Percentiles rank a stretch among this genome's conserved stretches.
phyloP scores from a whole-genome alignment of 2,329 filamentous ascomycete species.

The Fulvia fulva region DNA sequence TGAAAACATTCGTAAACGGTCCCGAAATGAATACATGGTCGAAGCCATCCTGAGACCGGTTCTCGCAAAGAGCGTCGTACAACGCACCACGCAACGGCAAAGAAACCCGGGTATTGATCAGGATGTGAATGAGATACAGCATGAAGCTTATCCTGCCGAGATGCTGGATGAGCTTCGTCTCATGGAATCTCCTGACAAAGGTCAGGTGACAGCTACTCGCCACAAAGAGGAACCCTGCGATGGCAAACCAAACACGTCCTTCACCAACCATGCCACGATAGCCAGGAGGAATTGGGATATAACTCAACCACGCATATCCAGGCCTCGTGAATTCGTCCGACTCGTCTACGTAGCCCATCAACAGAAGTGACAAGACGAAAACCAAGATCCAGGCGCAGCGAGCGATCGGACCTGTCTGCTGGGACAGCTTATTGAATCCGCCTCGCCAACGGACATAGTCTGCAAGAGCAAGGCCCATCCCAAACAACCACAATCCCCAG shows the following conservation, averaged over 20 bases:
- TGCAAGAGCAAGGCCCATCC: constrained; percentile 5
- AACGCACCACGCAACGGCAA: not conserved
- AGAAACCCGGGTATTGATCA: not conserved
- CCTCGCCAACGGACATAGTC: constrained; percentile 5
- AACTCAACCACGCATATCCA: constrained; percentile 2
- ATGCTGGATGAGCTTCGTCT: constrained; percentile 4
- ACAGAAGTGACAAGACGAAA: not conserved
- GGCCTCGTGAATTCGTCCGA: not conserved
- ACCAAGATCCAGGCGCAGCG: not conserved
- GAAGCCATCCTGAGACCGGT: not conserved
- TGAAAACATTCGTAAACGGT: not conserved
- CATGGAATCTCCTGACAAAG: constrained; percentile 3
- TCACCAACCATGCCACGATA: constrained; percentile 1
- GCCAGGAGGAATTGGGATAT: not conserved
- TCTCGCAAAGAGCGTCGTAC: not conserved
- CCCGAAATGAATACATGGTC: not conserved
- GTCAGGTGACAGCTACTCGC: constrained; percentile 5
- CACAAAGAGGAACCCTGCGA: constrained; percentile 5
- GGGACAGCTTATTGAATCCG: constrained; percentile 2
- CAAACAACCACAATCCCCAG: constrained; percentile 11
- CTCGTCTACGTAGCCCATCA: not conserved
- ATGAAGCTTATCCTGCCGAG: constrained; percentile 12
- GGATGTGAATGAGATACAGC: constrained; percentile 10
- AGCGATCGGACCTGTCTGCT: not conserved
- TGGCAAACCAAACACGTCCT: constrained; percentile 6